These are phyloP conservation scores for Ceratocystiopsis minuta DNA, from an alignment of 2,329 filamentous ascomycete genomes.

Conservation along the genomic window DNA sequence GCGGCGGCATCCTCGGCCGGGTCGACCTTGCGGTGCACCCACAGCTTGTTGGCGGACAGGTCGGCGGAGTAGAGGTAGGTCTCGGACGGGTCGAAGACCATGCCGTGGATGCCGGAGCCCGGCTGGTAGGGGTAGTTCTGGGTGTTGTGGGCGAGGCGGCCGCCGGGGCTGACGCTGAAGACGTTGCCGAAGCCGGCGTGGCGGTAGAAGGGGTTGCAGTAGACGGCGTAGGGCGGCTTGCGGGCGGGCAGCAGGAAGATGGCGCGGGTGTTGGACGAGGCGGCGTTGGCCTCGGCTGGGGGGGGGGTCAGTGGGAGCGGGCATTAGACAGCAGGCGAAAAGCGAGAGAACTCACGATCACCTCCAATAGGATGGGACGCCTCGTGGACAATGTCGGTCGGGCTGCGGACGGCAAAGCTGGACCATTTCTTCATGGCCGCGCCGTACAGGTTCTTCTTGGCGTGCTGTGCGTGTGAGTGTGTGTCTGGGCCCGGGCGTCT, in stretches of 20 bases:
- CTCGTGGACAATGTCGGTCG: slow-evolving; percentile 59
- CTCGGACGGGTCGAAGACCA: slow-evolving; percentile 61
- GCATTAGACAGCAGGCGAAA: not conserved
- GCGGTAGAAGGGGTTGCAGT: slow-evolving; percentile 82
- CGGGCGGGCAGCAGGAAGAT: slow-evolving; percentile 74
- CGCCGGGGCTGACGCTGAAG: slow-evolving; percentile 41
- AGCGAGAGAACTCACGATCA: slow-evolving; percentile 38
- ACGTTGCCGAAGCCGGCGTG: slow-evolving; percentile 69
- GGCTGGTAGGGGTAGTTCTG: slow-evolving; percentile 59
- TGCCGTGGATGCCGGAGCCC: slow-evolving; percentile 59
- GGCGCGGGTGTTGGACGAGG: slow-evolving; percentile 65
- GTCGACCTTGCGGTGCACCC: slow-evolving; percentile 56
- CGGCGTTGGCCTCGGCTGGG: slow-evolving; percentile 46
- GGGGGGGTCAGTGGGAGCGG: not conserved
- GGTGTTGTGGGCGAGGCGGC: slow-evolving; percentile 42
- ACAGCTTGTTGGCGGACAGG: slow-evolving; percentile 61
- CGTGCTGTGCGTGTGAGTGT: slow-evolving; percentile 36
- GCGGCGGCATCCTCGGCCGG: slow-evolving; percentile 4
- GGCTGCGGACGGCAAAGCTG: slow-evolving; percentile 58
- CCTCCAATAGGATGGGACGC: slow-evolving; percentile 58
- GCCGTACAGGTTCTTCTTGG: slow-evolving; percentile 71
- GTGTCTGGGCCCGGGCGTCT: too few species aligned
- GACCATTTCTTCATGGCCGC: slow-evolving; percentile 90
- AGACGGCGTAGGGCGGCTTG: slow-evolving; percentile 63
- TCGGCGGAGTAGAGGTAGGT: slow-evolving; percentile 66